Conservation (phyloP, 2,329 filamentous ascomycete genomes). For the Cladosporium sp. region DNA sequence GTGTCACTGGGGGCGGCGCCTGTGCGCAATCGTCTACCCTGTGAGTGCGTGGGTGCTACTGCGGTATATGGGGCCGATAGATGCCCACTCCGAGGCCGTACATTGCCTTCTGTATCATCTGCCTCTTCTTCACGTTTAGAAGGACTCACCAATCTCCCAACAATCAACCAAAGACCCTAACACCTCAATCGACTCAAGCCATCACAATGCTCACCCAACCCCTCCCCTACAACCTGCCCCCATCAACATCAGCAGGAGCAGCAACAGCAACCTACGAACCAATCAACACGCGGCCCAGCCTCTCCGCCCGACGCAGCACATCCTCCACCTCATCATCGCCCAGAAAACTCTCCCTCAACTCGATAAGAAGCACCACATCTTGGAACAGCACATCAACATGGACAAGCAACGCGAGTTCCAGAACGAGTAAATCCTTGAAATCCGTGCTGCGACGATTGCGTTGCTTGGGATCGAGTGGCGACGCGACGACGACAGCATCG, state of each 20-base stretch:
- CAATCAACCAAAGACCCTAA: not conserved
- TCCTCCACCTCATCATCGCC: not conserved
- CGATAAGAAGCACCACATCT: not conserved
- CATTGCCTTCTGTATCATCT: no score
- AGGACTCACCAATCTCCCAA: no score
- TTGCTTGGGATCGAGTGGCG: not conserved
- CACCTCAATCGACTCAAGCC: not conserved
- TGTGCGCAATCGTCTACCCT: no score
- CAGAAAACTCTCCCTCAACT: not conserved
- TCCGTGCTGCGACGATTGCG: not conserved
- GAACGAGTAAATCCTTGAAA: not conserved
- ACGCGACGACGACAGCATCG: not conserved
- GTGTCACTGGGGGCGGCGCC: no score
- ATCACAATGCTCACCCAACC: constrained; percentile 2
- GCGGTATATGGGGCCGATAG: no score
- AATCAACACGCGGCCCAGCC: not conserved
- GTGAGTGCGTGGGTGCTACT: no score
- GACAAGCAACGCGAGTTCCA: not conserved
- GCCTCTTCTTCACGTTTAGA: no score
- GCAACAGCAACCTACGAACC: not conserved
- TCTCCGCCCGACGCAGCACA: not conserved
- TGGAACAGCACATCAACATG: not conserved
- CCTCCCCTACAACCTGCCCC: not conserved
- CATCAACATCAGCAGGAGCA: not conserved
- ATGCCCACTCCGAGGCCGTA: no score